Percentiles rank a stretch among this genome's conserved stretches.
Evolutionary conservation across 176 grass and related monocot genomes (phyloP).

Genomic region (Zoysia japonica): DNA sequence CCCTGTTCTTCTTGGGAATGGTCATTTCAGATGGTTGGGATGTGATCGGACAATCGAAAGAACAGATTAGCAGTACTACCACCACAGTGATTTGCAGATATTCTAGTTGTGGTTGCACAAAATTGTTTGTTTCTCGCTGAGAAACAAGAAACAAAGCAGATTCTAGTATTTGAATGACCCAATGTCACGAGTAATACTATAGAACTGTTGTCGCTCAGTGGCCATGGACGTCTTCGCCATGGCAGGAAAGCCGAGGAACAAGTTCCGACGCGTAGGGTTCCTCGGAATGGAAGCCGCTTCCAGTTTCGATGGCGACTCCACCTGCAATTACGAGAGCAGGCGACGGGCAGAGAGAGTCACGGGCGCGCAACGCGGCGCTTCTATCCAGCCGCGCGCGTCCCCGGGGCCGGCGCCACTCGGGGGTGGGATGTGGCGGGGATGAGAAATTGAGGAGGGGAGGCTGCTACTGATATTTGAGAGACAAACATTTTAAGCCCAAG

Average conservation of each 20-base stretch:
- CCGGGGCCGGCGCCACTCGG: slow-evolving; percentile 30
- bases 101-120: background rate
- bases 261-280: slow-evolving; percentile 27
- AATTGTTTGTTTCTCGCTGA: background rate
- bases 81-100: background rate
- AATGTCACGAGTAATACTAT: background rate
- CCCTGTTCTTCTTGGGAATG: background rate
- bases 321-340: background rate
- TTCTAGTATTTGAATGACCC: too few relatives aligned
- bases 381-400: slow-evolving; percentile 4
- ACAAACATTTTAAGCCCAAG: background rate
- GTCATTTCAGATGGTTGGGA: slow-evolving; percentile 12
- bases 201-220: background rate
- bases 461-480: too few relatives aligned
- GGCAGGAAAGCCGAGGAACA: background rate
- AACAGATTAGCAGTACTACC: background rate
- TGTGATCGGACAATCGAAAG: slow-evolving; percentile 16
- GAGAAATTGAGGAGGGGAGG: too few relatives aligned
- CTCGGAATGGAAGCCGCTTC: slow-evolving; percentile 21
- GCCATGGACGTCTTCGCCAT: too few relatives aligned
- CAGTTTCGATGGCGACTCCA: background rate
- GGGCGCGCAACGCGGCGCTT: background rate
- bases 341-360: background rate
- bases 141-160: too few relatives aligned
- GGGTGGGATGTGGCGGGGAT: background rate